phyloP scores from a whole-genome alignment of 2,329 filamentous ascomycete genomes.

The Hansfordia pulvinata region DNA sequence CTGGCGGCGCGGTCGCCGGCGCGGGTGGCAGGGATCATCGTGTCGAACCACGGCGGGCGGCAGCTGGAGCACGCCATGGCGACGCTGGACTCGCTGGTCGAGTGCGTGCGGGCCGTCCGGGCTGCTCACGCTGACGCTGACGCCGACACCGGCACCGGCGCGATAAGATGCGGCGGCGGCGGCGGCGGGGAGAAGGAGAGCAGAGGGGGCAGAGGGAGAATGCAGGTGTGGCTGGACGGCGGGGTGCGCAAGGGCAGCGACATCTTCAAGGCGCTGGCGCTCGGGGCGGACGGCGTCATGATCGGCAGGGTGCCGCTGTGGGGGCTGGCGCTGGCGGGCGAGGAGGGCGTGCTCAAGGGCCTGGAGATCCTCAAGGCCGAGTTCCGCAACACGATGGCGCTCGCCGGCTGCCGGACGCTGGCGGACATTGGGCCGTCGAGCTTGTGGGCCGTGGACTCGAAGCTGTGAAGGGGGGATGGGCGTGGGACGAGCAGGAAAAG shows the following conservation, averaged over 20 bases:
- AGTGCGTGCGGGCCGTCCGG: constrained; percentile 3
- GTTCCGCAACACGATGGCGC: constrained; percentile 5
- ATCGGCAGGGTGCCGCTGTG: constrained; percentile 4
- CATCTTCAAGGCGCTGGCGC: constrained; percentile 5
- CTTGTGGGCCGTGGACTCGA: no score
- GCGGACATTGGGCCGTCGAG: no score
- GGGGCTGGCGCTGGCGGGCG: constrained; percentile 4
- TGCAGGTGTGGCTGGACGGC: constrained; percentile 9
- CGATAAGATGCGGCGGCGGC: no score
- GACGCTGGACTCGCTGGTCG: constrained; percentile 1
- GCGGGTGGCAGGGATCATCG: constrained; percentile 8
- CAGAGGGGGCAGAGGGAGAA: no score
- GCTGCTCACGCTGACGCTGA: no score
- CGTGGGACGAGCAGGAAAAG: no score
- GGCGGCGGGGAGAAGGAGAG: no score
- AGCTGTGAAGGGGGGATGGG: no score
- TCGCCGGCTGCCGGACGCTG: no score
- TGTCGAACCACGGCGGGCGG: constrained; percentile 5
- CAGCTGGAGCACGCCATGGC: background rate
- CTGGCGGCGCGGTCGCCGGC: constrained; percentile 7
- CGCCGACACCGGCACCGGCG: no score
- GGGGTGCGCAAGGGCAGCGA: constrained; percentile 3
- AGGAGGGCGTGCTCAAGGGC: constrained; percentile 4
- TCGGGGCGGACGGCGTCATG: constrained; percentile 4
- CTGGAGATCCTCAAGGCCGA: constrained; percentile 6